Evolutionary conservation across 2,329 filamentous ascomycete species (phyloP).

Genomic region (Beauveria australis): DNA sequence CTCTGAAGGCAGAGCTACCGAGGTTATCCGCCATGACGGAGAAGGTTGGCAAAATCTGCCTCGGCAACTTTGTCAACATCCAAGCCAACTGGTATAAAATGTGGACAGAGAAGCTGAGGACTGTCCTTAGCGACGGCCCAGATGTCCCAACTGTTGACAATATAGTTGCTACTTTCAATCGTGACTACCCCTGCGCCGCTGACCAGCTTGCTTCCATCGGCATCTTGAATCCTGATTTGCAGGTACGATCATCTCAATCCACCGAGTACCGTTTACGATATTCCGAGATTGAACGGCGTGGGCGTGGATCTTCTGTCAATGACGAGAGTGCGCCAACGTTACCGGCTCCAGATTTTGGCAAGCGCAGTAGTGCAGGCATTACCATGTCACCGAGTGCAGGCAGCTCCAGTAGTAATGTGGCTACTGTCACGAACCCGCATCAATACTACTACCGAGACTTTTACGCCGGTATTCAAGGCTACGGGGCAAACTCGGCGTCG

Average conservation of each 20-base stretch:
- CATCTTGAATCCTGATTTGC: constrained; percentile 68
- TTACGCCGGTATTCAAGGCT: constrained; percentile 29
- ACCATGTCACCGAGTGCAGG: constrained; percentile 44
- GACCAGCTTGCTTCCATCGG: constrained; percentile 62
- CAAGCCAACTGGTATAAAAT: constrained; percentile 76
- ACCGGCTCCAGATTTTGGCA: constrained; percentile 58
- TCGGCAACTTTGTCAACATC: constrained; percentile 76
- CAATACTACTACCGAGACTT: constrained; percentile 51
- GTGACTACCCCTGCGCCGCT: constrained; percentile 70
- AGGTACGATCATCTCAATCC: constrained; percentile 49
- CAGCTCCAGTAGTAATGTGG: constrained; percentile 19
- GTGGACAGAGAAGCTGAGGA: constrained; percentile 75
- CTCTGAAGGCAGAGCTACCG: constrained; percentile 85
- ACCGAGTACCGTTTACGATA: constrained; percentile 45
- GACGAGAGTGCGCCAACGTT: constrained; percentile 55
- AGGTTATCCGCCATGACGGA: constrained; percentile 75
- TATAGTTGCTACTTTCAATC: constrained; percentile 68
- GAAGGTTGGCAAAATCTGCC: constrained; percentile 72
- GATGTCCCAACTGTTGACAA: constrained; percentile 61
- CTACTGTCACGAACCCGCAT: constrained; percentile 38
- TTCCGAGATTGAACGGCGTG: constrained; percentile 41
- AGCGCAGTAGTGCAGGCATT: constrained; percentile 59
- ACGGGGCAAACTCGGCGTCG: constrained; percentile 49
- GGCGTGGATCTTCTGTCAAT: constrained; percentile 52
- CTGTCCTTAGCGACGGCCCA: constrained; percentile 56